Evolutionary conservation across 805 yeast genomes (phyloP).

Genomic region (Candida pseudofarinosa): DNA sequence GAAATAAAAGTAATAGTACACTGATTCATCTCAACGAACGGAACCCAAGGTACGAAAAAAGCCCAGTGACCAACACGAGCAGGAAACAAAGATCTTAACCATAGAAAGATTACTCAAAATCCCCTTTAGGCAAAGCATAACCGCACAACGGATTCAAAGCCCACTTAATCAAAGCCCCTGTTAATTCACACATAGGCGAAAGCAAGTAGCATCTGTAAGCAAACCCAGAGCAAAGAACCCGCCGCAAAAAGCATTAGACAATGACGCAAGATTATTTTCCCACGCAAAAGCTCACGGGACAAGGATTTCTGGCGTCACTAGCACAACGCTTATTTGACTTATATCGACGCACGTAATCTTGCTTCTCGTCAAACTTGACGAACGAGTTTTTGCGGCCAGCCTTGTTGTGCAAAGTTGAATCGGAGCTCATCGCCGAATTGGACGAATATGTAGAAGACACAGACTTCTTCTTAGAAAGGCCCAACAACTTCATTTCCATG

Average conservation of each 20-base stretch:
- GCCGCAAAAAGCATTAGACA: not conserved
- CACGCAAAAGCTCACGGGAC: conserved; percentile 38
- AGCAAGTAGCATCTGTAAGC: too few relatives aligned
- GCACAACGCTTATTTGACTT: conserved; percentile 20
- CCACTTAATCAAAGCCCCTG: too few relatives aligned
- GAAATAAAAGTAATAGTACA: not conserved
- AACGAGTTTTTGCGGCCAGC: conserved; percentile 16
- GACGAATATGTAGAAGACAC: conserved; percentile 1
- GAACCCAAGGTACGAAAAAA: not conserved
- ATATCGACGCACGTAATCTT: conserved; percentile 42
- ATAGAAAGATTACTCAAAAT: too few relatives aligned
- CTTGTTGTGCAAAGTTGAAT: conserved; percentile 3
- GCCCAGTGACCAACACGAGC: not conserved
- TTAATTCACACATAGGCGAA: too few relatives aligned
- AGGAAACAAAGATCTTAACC: not conserved
- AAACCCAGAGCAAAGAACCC: too few relatives aligned
- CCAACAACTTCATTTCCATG: conserved; percentile 1
- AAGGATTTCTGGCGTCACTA: conserved; percentile 10
- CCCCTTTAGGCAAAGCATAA: too few relatives aligned
- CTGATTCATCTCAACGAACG: not conserved
- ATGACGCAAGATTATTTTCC: conserved; percentile 22
- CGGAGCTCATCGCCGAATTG: conserved; percentile 1
- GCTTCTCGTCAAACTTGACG: conserved; percentile 42
- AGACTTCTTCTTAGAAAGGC: conserved; percentile 2
- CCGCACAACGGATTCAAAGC: too few relatives aligned